Base-by-base conservation (phyloP, 768 basidiomycete genomes). In the Clavaria fumosa region DNA sequence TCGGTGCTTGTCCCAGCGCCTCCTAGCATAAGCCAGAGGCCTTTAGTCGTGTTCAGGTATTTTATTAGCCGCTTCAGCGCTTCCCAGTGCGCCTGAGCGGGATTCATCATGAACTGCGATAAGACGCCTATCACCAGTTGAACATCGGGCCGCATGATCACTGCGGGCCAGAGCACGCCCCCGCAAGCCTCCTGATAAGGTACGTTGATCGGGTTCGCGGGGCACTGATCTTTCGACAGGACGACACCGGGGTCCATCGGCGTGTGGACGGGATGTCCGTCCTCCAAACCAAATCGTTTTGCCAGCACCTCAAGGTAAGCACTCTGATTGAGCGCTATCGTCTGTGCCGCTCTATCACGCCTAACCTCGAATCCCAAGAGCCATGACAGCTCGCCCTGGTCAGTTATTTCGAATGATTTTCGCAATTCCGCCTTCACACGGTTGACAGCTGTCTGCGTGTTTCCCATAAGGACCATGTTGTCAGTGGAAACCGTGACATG, bases 121-220 rank as follows among this genome's bases (percentile, higher is more conserved):
- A 61, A 44, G 2, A 38, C 37, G 19, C 45, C 38, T 14, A 57
- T 46, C 2, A 57, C 40, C 27, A 44, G 56, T 0, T 45, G 35
- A 22, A 61, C 57, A 36, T 61, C 53, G 0, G 58, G 61, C 1
- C 47, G 43, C 4, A 59, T 59, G 5, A 46, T 48, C 5, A 55
- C 34, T 1, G 52, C 40, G 0, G 49, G 34, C 39, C 61, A 59
- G 53, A 59, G 59, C 4, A 61, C 42, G 0, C 53, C 45, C 0
- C 61, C 55, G 7, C 61, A 42, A 5, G 46, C 49, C 33, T 52
- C 40, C 0, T 43, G 36, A 34, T 57, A 59, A 1, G 48, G 55
- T 19, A 52, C 31, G 6, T 53, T 34, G 3, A 31, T 30, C 49
- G 57, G 57, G 0, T 31, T 23, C 0, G 46, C 42, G 7, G 47